A percentile compares a stretch with the other conserved stretches of the same genome.
These are phyloP conservation scores for Morella rubra DNA, from an alignment of 306 rosid species.

Conservation along the genomic window DNA sequence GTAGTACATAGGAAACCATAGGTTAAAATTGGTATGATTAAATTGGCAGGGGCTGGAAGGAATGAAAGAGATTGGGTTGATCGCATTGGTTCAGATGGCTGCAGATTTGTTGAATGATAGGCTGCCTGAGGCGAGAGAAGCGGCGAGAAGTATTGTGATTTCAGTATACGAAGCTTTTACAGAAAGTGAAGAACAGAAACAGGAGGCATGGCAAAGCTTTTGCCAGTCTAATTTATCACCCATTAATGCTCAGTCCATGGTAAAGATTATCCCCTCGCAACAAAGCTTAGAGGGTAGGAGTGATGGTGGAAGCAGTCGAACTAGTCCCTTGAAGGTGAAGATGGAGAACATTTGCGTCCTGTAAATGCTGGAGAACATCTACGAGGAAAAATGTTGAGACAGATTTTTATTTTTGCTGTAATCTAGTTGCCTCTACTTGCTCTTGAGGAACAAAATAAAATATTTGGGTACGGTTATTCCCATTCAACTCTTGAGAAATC, in stretches of 20 bases:
- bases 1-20: neutral
- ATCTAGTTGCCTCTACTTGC: too few species aligned
- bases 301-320: neutral
- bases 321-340: neutral
- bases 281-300: neutral
- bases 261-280: constrained; percentile 60
- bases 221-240: constrained; percentile 71
- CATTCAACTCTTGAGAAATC: too few species aligned
- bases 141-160: constrained; percentile 69
- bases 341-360: constrained; percentile 14
- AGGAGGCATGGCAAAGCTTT: constrained; percentile 78
- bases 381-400: too few species aligned
- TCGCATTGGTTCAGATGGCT: constrained; percentile 60
- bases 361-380: constrained; percentile 4
- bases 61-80: constrained; percentile 71
- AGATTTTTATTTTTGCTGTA: too few species aligned
- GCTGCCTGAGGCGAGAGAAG: constrained; percentile 93
- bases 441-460: too few species aligned
- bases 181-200: constrained; percentile 57
- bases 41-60: constrained; percentile 59
- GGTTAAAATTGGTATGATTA: neutral
- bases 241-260: constrained; percentile 59
- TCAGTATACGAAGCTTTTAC: constrained; percentile 46
- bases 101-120: constrained; percentile 79
- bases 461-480: too few species aligned